A percentile compares a stretch with the other conserved stretches of the same genome.
phyloP scores from a whole-genome alignment of 192 early-diverging fungal species.

The Endogone sp. region DNA sequence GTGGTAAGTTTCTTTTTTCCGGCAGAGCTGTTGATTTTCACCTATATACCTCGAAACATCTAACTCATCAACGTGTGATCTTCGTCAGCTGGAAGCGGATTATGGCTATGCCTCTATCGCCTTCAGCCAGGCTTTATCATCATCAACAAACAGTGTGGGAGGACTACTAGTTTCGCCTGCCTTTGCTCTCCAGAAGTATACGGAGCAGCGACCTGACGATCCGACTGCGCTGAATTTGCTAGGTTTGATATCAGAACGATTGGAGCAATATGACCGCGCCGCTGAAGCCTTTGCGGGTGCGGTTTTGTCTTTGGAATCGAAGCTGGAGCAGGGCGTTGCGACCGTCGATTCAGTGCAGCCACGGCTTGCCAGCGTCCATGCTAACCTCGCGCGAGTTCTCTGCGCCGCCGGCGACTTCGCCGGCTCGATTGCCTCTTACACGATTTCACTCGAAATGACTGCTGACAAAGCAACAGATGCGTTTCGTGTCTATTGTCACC shows the following conservation, averaged over 20 bases:
- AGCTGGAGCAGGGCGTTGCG: conserved; percentile 12
- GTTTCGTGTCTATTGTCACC: conserved; percentile 30
- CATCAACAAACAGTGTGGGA: background rate
- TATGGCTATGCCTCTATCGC: conserved; percentile 45
- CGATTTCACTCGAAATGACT: conserved; percentile 11
- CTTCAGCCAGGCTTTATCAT: conserved; percentile 9
- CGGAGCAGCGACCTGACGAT: conserved; percentile 56
- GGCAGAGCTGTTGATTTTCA: too few relatives aligned
- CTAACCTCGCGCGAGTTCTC: conserved; percentile 66
- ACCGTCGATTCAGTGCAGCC: background rate
- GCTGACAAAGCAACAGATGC: background rate
- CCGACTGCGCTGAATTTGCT: conserved; percentile 60
- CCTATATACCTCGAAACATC: background rate
- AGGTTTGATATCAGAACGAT: conserved; percentile 73
- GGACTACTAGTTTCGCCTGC: conserved; percentile 42
- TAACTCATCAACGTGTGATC: too few relatives aligned
- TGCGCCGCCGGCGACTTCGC: conserved; percentile 58
- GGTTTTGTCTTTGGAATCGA: conserved; percentile 30
- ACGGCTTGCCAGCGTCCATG: conserved; percentile 44
- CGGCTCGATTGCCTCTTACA: conserved; percentile 55
- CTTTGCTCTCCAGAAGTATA: conserved; percentile 63
- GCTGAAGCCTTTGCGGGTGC: conserved; percentile 58
- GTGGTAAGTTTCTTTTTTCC: conserved; percentile 27
- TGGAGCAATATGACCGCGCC: conserved; percentile 63
- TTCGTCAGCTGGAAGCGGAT: conserved; percentile 50